Evolutionary conservation across 495 filamentous ascomycete species (phyloP), one percentile per base, ranked within the genome.

Genomic region (Aspergillus diversus): DNA sequence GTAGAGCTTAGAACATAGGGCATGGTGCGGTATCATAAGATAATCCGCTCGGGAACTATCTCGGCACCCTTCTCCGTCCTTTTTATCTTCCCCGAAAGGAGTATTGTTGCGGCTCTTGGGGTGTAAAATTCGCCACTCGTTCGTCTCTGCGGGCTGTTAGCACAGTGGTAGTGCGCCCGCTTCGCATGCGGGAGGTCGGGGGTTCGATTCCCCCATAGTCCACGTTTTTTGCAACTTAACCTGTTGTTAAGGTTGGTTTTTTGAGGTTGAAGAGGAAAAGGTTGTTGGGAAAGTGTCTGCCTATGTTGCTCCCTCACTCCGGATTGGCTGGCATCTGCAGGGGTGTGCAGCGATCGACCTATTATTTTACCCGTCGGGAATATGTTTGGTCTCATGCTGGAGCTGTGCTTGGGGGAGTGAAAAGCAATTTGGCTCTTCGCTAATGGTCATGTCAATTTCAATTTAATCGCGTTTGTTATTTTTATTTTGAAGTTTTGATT

Each of bases 161-260:
- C 59, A 54, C 56, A 70, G 67, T 46, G 68, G 68, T 70, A 70
- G 51, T 50, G 57, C 62, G 68, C 59, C 39, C 65, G 59, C 55
- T 70, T 70, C 65, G 68, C 68, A 67, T 67, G 52, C 57, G 68
- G 34, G 57, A 70, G 66, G 63, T 68, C 68, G 56, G 47, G 68
- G 68, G 66, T 68, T 70, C 66, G 57, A 70, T 70, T 70, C 66
- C 65, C 68, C 35, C 55, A 60, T 51, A 63, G 59, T 70, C 68
- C 68, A 70, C 21, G 21, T 27, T 47, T 53, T 21, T 63, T 50
- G 34, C 55, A 7, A 11, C 21, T 49, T 31, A 9, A 39, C 17
- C 27, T 5, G 16, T 17, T 9, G 4, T 6, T 27, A 7, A 9
- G 7, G 16, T 50, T 31, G 5, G 9, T 1, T 27, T 3, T 50